Evolutionary conservation across 805 yeast species (phyloP).

Genomic region (Metschnikowia hibisci): DNA sequence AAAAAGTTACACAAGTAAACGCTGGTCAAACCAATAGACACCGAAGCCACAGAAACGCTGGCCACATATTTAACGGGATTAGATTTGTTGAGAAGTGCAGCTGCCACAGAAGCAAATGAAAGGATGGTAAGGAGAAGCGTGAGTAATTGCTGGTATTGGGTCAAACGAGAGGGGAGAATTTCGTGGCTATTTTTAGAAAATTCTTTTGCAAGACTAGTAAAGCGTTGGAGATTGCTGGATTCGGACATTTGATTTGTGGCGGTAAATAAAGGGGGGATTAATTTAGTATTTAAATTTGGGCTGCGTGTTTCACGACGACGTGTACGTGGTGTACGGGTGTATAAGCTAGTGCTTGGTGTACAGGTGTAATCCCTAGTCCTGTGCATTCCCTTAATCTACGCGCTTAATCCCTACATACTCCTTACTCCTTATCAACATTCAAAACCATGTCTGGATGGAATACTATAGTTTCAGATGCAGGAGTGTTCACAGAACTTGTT

Average conservation of each 20-base stretch:
- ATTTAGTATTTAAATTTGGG: too few species aligned
- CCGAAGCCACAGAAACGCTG: slow-evolving; percentile 33
- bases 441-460: slow-evolving; percentile 44
- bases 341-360: not conserved
- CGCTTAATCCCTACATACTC: not conserved
- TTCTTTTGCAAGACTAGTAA: slow-evolving; percentile 11
- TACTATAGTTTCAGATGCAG: slow-evolving; percentile 64
- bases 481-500: slow-evolving; percentile 61
- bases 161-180: slow-evolving; percentile 13
- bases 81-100: slow-evolving; percentile 17
- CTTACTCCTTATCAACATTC: not conserved
- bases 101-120: slow-evolving; percentile 15
- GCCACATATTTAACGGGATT: slow-evolving; percentile 20
- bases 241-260: too few species aligned
- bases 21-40: slow-evolving; percentile 35
- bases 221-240: slow-evolving; percentile 5
- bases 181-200: slow-evolving; percentile 11
- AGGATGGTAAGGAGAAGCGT: slow-evolving; percentile 14
- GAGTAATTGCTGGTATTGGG: slow-evolving; percentile 12
- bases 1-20: slow-evolving; percentile 39
- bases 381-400: not conserved
- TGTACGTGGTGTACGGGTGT: not conserved
- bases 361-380: not conserved
- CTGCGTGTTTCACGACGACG: too few species aligned
- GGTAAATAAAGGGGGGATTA: too few species aligned